A percentile compares a stretch with the other conserved stretches of the same genome.
These are phyloP conservation scores for Ganoderma boninense DNA, from an alignment of 1,284 basidiomycete species.

Conservation along the genomic window DNA sequence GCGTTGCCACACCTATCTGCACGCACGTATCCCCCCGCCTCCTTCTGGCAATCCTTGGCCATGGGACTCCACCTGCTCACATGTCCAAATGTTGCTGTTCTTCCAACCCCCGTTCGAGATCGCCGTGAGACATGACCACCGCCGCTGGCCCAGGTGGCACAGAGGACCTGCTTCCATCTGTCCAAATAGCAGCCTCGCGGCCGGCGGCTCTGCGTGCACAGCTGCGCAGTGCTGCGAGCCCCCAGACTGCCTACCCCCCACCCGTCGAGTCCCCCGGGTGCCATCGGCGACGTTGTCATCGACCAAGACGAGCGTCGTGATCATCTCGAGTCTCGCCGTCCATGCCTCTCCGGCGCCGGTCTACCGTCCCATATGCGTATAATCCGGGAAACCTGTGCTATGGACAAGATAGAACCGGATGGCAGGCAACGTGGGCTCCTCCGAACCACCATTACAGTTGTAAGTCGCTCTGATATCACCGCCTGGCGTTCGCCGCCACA, in stretches of 20 bases:
- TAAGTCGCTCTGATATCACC: slow-evolving; percentile 24
- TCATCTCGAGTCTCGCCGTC: slow-evolving; percentile 12
- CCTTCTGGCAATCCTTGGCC: background rate
- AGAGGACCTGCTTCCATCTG: slow-evolving; percentile 1
- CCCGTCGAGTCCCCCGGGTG: slow-evolving; percentile 1
- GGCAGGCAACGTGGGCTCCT: slow-evolving; percentile 27
- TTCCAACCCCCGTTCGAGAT: background rate
- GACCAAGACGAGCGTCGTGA: slow-evolving; percentile 20
- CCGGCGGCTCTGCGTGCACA: slow-evolving; percentile 9
- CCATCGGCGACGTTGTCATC: slow-evolving; percentile 15
- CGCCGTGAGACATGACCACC: background rate
- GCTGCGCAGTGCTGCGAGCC: slow-evolving; percentile 8
- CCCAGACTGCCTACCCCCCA: background rate
- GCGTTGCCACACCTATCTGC: background rate
- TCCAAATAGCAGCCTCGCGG: background rate
- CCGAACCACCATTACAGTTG: slow-evolving; percentile 25
- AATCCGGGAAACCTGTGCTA: slow-evolving; percentile 28
- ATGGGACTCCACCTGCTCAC: background rate
- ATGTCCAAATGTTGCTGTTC: slow-evolving; percentile 3
- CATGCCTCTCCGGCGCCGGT: slow-evolving; percentile 33
- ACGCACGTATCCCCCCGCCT: background rate
- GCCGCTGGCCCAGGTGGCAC: background rate
- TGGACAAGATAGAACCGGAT: slow-evolving; percentile 10
- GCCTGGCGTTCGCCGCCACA: slow-evolving; percentile 14
- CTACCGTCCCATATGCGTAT: slow-evolving; percentile 18